Base-by-base conservation (phyloP, 75 land plant species). In the Picea sitchensis region DNA sequence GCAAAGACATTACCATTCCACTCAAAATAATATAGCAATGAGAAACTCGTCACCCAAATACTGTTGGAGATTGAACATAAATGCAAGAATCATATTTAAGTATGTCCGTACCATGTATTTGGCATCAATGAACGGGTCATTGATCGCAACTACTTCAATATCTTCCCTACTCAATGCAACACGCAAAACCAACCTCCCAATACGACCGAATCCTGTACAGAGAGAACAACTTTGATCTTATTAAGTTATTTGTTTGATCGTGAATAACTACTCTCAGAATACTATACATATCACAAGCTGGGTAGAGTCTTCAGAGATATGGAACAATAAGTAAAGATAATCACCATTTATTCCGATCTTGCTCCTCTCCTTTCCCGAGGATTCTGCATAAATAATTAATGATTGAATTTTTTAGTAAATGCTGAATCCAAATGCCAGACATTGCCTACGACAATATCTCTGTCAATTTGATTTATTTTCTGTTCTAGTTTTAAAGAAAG, bases 61-160 rank as follows among this genome's bases (percentile, higher is more conserved):
- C 54, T 51, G 54, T 8, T 9, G 54, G 54, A 51, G 54, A 0
- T 51, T 51, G 54, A 51, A 9, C 54, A 51, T 41, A 41, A 41
- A 41, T 51, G 54, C 64, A 62, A 62, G 64, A 0, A 20, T 20
- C 23, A 20, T 62, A 20, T 62, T 62, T 2, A 5, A 62, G 23
- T 20, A 62, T 62, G 4, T 18, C 56, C 23, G 13, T 62, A 62
- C 64, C 64, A 62, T 97, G 86, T 97, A 97, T 56, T 95, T 93
- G 32, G 98, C 86, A 89, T 91, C 92, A 82, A 95, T 89, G 68
- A 97, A 97, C 59, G 99, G 98, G 80, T 97, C 99, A 80, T 97
- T 95, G 1, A 97, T 92, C 18, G 98, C 99, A n/a, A 97, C 98
- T 31, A 95, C 94, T 58, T 95, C 92, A 74, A 97, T 84, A 77